Conservation (phyloP, 306 rosid genomes). For the Quercus aquifolioides region DNA sequence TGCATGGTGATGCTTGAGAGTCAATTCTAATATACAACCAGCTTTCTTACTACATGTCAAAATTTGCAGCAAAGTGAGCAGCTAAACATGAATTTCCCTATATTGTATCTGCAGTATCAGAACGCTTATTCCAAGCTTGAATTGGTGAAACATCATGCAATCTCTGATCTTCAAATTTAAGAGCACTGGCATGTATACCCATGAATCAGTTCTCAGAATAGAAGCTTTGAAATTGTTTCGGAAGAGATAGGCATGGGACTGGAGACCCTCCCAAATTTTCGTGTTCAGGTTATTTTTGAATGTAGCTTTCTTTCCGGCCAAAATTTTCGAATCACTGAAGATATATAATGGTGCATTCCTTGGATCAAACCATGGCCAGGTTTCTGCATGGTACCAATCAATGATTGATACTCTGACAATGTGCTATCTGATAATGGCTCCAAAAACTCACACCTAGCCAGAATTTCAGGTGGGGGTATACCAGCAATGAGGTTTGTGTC, state of each 20-base stretch:
- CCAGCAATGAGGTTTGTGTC: conserved; percentile 78
- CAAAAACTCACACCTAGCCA: conserved; percentile 74
- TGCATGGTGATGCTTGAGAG: too few relatives aligned
- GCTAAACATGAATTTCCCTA: background rate
- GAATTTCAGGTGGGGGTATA: conserved; percentile 64
- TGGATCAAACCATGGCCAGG: conserved; percentile 36
- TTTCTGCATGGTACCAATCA: conserved; percentile 51
- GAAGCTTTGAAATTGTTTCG: background rate
- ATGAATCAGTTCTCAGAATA: background rate
- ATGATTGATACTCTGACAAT: conserved; percentile 56
- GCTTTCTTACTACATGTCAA: too few relatives aligned
- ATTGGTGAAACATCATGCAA: background rate
- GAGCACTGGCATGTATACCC: background rate
- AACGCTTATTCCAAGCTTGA: background rate
- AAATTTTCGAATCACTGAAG: conserved; percentile 33
- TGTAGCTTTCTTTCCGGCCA: conserved; percentile 20
- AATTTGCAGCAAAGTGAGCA: background rate
- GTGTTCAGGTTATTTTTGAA: conserved; percentile 17
- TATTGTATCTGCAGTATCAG: background rate
- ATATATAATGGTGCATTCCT: conserved; percentile 25
- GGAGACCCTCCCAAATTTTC: background rate
- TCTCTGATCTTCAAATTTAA: background rate
- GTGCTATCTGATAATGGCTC: conserved; percentile 65
- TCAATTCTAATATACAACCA: too few relatives aligned
- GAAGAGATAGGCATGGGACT: background rate